A percentile compares a stretch with the other conserved stretches of the same genome.
Evolutionary conservation across 768 basidiomycete genomes (phyloP).

Genomic region (Lyophyllum shimeji): DNA sequence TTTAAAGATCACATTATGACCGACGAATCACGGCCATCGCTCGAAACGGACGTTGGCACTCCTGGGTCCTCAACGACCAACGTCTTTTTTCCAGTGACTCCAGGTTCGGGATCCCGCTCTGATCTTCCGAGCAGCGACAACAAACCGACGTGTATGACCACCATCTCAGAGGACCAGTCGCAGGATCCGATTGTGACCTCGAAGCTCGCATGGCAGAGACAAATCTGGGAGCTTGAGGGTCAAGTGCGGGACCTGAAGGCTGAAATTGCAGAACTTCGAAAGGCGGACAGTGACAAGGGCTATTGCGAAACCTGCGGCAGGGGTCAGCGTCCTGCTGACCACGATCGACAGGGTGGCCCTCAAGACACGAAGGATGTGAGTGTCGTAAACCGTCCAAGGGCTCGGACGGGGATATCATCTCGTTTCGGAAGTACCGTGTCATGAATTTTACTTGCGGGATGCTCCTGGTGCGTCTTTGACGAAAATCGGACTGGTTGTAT

Average conservation of each 20-base stretch:
- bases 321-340: slow-evolving; percentile 27
- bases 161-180: slow-evolving; percentile 39
- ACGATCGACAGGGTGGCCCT: background rate
- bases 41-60: slow-evolving; percentile 46
- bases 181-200: slow-evolving; percentile 61
- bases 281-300: slow-evolving; percentile 28
- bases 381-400: slow-evolving; percentile 64
- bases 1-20: slow-evolving; percentile 52
- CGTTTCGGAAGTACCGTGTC: slow-evolving; percentile 60
- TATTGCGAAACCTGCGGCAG: slow-evolving; percentile 67
- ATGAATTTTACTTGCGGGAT: slow-evolving; percentile 13
- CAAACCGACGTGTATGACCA: slow-evolving; percentile 18
- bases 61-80: slow-evolving; percentile 50
- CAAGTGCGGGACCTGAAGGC: slow-evolving; percentile 71
- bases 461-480: background rate
- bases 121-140: slow-evolving; percentile 28
- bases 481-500: slow-evolving; percentile 3
- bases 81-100: slow-evolving; percentile 40
- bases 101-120: slow-evolving; percentile 16
- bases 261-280: slow-evolving; percentile 60
- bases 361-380: slow-evolving; percentile 28
- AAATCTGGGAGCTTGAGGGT: slow-evolving; percentile 74
- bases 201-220: slow-evolving; percentile 67
- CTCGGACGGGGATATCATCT: slow-evolving; percentile 62
- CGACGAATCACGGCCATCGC: slow-evolving; percentile 31